Evolutionary conservation across 2,329 filamentous ascomycete genomes (phyloP).

Genomic region (Fusarium sulawesiense): DNA sequence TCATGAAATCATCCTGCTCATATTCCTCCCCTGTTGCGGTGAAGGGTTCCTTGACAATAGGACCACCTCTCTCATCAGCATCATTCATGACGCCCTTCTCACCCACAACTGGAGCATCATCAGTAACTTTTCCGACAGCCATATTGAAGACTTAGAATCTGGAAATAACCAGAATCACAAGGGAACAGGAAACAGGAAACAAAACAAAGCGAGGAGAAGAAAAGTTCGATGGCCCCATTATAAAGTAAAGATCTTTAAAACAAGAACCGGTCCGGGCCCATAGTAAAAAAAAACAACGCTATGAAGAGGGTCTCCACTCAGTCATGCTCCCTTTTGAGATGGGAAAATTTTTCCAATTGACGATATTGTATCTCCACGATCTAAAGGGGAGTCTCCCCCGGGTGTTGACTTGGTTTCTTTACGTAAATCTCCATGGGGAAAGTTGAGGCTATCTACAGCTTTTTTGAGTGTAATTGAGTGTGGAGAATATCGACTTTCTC

Average conservation of each 20-base stretch:
- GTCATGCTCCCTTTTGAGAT: too few species aligned
- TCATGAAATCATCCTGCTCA: constrained; percentile 44
- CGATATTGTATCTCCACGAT: constrained; percentile 18
- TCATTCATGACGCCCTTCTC: constrained; percentile 22
- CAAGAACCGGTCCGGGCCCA: constrained; percentile 12
- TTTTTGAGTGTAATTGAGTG: not conserved
- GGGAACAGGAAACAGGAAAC: not conserved
- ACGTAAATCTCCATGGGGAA: constrained; percentile 41
- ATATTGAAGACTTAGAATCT: not conserved
- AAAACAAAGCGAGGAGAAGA: not conserved
- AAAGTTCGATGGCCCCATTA: constrained; percentile 27
- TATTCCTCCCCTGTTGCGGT: constrained; percentile 27
- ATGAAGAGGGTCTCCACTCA: constrained; percentile 13
- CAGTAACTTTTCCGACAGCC: constrained; percentile 24
- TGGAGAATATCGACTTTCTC: constrained; percentile 9
- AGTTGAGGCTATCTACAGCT: not conserved
- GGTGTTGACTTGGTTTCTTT: constrained; percentile 6
- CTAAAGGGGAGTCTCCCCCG: constrained; percentile 7
- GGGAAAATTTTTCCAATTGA: not conserved
- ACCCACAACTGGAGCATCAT: constrained; percentile 7
- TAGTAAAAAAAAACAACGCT: constrained; percentile 21
- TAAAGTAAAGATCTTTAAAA: constrained; percentile 22
- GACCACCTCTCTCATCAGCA: constrained; percentile 14
- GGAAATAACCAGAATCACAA: not conserved
- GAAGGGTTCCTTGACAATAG: constrained; percentile 10